Conservation (phyloP, 164 flowering plant genomes). For the Stephania yunnanensis region DNA sequence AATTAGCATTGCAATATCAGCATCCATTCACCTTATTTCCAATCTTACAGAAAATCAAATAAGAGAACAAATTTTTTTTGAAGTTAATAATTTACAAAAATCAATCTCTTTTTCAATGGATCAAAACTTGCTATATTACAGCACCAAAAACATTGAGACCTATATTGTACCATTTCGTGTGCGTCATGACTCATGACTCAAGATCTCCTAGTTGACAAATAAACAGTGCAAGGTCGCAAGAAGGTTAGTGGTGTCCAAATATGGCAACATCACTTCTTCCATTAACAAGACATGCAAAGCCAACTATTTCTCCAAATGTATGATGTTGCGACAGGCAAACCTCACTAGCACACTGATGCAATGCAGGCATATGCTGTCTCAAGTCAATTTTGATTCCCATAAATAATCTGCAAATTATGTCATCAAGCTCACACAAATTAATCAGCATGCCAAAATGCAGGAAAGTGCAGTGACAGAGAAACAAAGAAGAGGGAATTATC, state of each 20-base stretch:
- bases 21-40: too few relatives aligned
- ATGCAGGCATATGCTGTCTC: neutral
- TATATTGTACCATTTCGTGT: too few relatives aligned
- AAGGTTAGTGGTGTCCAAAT: neutral
- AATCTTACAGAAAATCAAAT: too few relatives aligned
- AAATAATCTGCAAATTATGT: conserved; percentile 12
- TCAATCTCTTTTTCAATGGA: too few relatives aligned
- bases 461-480: neutral
- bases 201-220: neutral
- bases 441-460: neutral
- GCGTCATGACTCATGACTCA: neutral
- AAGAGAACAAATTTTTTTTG: too few relatives aligned
- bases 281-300: neutral
- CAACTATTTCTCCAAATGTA: neutral
- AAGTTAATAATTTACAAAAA: too few relatives aligned
- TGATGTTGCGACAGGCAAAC: neutral
- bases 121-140: neutral
- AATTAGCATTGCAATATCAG: too few relatives aligned
- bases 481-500: too few relatives aligned
- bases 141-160: neutral
- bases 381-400: conserved; percentile 6
- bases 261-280: neutral
- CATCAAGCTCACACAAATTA: neutral
- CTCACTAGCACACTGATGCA: neutral
- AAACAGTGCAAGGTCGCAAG: neutral